A percentile compares a stretch with the other conserved stretches of the same genome.
These are phyloP conservation scores for Solanum peruvianum DNA, from an alignment of 257 asterid species.

Conservation along the genomic window DNA sequence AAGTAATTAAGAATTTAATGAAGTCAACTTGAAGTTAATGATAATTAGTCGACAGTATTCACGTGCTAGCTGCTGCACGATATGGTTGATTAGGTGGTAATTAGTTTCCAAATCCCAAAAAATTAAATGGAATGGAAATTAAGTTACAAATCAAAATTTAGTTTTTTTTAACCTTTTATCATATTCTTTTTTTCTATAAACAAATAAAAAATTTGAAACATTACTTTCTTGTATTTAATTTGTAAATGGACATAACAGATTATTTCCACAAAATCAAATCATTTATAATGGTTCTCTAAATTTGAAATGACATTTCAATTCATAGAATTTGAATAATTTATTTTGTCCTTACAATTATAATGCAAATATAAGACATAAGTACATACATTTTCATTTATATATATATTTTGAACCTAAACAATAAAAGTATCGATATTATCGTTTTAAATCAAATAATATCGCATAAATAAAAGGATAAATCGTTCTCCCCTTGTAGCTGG, in stretches of 20 bases:
- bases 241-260: not conserved
- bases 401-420: not conserved
- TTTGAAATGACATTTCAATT: not conserved
- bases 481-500: not conserved
- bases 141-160: not conserved
- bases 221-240: not conserved
- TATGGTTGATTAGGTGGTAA: not conserved
- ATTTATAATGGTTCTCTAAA: not conserved
- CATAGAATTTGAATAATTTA: not conserved
- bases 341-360: not conserved
- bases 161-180: not conserved
- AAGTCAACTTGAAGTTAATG: conserved; percentile 29
- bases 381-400: not conserved
- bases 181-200: not conserved
- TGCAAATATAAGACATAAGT: not conserved
- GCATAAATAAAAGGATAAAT: no score
- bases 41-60: not conserved
- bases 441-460: no score
- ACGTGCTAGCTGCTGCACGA: conserved; percentile 9
- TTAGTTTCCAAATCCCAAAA: not conserved
- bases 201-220: not conserved
- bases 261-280: not conserved
- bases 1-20: conserved; percentile 5
- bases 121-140: not conserved
- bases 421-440: not conserved